A percentile compares a stretch with the other conserved stretches of the same genome.
Conservation (phyloP, 1,139 yeast genomes). For the Kodamaea anthophila region DNA sequence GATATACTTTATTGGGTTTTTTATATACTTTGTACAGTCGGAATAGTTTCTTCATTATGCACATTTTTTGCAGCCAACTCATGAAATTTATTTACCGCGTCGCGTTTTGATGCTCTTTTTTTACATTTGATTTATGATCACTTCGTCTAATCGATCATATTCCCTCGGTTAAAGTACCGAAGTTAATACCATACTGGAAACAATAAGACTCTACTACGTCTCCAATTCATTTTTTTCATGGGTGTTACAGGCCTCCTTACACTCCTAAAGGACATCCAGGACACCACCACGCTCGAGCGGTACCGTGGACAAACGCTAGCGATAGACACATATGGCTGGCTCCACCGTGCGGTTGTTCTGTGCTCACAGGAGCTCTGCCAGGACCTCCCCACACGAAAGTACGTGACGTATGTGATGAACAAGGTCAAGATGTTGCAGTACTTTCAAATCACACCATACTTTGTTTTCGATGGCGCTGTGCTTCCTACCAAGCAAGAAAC, state of each 20-base stretch:
- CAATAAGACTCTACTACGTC: no score
- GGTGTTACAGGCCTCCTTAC: slow-evolving; percentile 79
- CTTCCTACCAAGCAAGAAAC: slow-evolving; percentile 76
- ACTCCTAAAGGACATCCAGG: slow-evolving; percentile 66
- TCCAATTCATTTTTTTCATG: no score
- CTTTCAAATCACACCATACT: slow-evolving; percentile 72
- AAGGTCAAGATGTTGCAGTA: slow-evolving; percentile 60
- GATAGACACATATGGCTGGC: slow-evolving; percentile 95
- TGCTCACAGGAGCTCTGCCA: slow-evolving; percentile 82
- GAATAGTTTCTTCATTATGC: no score
- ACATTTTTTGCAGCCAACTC: no score
- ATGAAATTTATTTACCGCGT: background rate
- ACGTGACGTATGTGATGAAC: slow-evolving; percentile 54
- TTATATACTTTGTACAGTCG: no score
- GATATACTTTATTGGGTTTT: no score
- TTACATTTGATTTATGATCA: background rate
- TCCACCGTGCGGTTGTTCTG: slow-evolving; percentile 76
- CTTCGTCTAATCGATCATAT: background rate
- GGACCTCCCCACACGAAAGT: slow-evolving; percentile 63
- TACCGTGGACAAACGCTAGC: slow-evolving; percentile 78
- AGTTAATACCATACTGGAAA: no score
- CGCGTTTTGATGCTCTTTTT: background rate
- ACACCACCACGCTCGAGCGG: slow-evolving; percentile 47
- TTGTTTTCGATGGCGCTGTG: slow-evolving; percentile 92
- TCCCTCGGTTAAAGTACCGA: background rate